Evolutionary conservation across 495 filamentous ascomycete genomes (phyloP), one percentile per base, ranked within the genome.

Genomic region (Beverwykella pulmonaria): DNA sequence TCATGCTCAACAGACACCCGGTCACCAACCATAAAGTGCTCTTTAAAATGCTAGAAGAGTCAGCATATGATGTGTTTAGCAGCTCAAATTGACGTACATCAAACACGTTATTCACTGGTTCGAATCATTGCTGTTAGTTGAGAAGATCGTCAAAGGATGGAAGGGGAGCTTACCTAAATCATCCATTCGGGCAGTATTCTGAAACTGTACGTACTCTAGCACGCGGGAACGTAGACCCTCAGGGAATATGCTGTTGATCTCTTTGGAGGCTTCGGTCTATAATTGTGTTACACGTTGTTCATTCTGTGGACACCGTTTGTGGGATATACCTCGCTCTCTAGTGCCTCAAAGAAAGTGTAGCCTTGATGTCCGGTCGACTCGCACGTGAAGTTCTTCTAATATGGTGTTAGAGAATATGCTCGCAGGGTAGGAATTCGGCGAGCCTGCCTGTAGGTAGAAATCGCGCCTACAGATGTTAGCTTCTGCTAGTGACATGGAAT

Each of bases 11-110:
- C 89, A 5, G 88, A 85, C 10, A 98, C 92, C 10, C 84, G 82
- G 70, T 98, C 94, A 41, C 93, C 93, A 1, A 93, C 94, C 72
- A 94, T 97, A 71, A 94, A 98, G 72, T 97, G 92, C 52, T 87
- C 82, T 71, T 93, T 94, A 74, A 97, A 98, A 71, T 96, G 92
- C 79, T 96, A 80, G 36, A 75, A 48, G 81, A 72, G 72, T 65
- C 59, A 64, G 61, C 20, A 62, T 26, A 47, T n/a, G 23, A 36
- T 30, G 14, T n/a, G 1, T 50, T 14, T 23, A 44, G 20, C 1
- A n/a, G 15, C 10, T 1, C 25, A 50, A 19, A 27, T 17, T n/a
- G 74, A 76, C 87, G 82, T 75, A 91, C 88, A 70, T 72, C 70
- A 49, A 81, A 90, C 27, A 90, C 80, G 59, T 82, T 78, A 73